phyloP scores from a whole-genome alignment of 2,329 filamentous ascomycete species.

The Colletotrichum viniferum region DNA sequence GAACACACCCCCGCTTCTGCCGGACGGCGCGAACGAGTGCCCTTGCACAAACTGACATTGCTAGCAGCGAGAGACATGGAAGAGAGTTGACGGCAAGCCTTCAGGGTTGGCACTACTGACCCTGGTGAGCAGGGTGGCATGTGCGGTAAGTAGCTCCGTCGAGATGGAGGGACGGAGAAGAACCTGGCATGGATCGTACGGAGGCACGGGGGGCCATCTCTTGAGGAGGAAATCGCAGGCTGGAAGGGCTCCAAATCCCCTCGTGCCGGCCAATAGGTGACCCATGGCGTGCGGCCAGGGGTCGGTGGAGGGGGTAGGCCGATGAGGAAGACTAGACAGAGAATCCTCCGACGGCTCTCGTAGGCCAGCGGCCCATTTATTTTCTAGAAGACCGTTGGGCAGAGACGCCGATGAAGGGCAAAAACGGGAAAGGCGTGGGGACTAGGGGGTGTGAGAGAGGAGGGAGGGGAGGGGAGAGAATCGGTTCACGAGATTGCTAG shows the following conservation, averaged over 20 bases:
- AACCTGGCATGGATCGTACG: conserved; percentile 27
- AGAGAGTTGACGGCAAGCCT: conserved; percentile 21
- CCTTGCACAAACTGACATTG: conserved; percentile 22
- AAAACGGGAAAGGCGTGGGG: conserved; percentile 42
- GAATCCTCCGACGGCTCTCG: conserved; percentile 49
- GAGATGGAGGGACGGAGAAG: conserved; percentile 36
- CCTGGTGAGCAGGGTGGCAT: conserved; percentile 17
- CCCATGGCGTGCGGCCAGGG: background rate
- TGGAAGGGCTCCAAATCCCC: conserved; percentile 17
- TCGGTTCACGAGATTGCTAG: conserved; percentile 53
- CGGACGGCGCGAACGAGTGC: conserved; percentile 15
- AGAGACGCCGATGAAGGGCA: conserved; percentile 41
- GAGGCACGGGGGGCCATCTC: conserved; percentile 26
- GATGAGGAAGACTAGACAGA: conserved; percentile 46
- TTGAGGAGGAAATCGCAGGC: conserved; percentile 22
- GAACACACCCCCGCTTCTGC: conserved; percentile 21
- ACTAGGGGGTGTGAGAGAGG: conserved; percentile 26
- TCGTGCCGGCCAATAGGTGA: conserved; percentile 29
- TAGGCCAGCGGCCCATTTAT: conserved; percentile 45
- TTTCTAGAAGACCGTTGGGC: conserved; percentile 52
- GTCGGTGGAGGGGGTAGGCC: conserved; percentile 31
- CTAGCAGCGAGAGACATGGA: conserved; percentile 15
- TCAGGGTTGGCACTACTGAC: conserved; percentile 19
- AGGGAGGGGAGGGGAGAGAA: conserved; percentile 33
- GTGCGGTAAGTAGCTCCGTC: conserved; percentile 28